These are phyloP conservation scores for Didymella pomorum DNA, from an alignment of 2,329 filamentous ascomycete genomes.

Conservation along the genomic window DNA sequence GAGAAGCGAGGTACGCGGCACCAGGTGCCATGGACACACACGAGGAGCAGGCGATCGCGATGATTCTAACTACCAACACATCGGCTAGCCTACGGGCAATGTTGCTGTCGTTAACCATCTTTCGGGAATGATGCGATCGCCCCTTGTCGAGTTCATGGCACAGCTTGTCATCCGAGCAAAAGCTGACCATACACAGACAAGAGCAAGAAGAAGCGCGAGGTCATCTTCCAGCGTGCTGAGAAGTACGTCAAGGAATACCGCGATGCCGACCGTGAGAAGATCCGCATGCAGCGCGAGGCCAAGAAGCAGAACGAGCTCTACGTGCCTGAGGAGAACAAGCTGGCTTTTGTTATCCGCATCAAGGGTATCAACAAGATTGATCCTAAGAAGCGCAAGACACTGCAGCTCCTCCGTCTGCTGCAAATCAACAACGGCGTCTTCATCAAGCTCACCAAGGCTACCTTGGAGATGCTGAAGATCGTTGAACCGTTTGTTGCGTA, in stretches of 20 bases:
- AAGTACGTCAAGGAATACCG: constrained; percentile 99
- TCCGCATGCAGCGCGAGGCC: constrained; percentile 87
- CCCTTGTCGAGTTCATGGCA: constrained; percentile 35
- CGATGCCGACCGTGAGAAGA: constrained; percentile 96
- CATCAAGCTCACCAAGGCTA: constrained; percentile 96
- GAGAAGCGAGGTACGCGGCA: constrained; percentile 86
- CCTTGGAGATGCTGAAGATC: constrained; percentile 93
- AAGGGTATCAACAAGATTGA: constrained; percentile 99
- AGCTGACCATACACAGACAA: constrained; percentile 66
- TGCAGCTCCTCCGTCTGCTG: constrained; percentile 98
- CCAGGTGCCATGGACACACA: constrained; percentile 22
- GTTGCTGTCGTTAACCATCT: constrained; percentile 99
- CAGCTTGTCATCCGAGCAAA: constrained; percentile 13
- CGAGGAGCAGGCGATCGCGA: constrained; percentile 49
- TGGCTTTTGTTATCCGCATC: constrained; percentile 98
- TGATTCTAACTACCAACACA: constrained; percentile 88
- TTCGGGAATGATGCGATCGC: constrained; percentile 86
- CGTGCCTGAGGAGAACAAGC: constrained; percentile 91
- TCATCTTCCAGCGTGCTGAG: constrained; percentile 99
- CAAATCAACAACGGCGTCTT: constrained; percentile 99
- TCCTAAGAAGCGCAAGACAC: constrained; percentile 99
- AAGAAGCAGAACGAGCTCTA: constrained; percentile 94
- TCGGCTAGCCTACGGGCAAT: constrained; percentile 97
- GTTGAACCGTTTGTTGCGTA: constrained; percentile 99
- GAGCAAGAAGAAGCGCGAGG: constrained; percentile 97